Percentiles rank a stretch among this genome's conserved stretches.
phyloP scores from a whole-genome alignment of 2,329 filamentous ascomycete species.

The Aspergillus persii region DNA sequence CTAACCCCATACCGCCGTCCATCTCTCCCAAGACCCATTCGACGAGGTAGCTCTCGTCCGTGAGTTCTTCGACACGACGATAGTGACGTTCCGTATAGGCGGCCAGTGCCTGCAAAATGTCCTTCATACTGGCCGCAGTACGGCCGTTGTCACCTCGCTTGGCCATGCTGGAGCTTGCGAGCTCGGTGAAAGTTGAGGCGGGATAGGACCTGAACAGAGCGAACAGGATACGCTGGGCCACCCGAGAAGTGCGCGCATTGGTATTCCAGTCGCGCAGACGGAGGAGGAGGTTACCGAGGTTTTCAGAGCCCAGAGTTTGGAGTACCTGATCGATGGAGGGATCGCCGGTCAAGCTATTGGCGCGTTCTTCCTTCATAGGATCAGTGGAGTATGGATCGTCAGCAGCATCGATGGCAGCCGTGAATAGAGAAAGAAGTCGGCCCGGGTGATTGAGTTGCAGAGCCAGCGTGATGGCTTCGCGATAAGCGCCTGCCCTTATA shows the following conservation, averaged over 20 bases:
- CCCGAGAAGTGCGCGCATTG: slow-evolving; percentile 78
- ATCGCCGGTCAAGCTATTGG: slow-evolving; percentile 45
- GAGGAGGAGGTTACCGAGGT: slow-evolving; percentile 78
- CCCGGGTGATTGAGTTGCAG: slow-evolving; percentile 93
- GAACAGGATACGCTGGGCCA: slow-evolving; percentile 82
- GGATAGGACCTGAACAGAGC: slow-evolving; percentile 78
- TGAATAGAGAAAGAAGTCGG: slow-evolving; percentile 80
- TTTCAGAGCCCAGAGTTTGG: slow-evolving; percentile 73
- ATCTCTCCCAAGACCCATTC: slow-evolving; percentile 93
- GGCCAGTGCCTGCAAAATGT: slow-evolving; percentile 80
- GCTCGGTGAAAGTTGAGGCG: slow-evolving; percentile 68
- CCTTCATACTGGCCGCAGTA: slow-evolving; percentile 65
- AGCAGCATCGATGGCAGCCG: slow-evolving; percentile 71
- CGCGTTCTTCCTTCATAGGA: slow-evolving; percentile 23
- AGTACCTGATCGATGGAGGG: slow-evolving; percentile 76
- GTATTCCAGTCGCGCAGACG: slow-evolving; percentile 96
- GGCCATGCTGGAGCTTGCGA: slow-evolving; percentile 49
- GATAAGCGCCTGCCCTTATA: slow-evolving; percentile 81
- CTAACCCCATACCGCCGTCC: slow-evolving; percentile 63
- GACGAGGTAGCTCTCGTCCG: slow-evolving; percentile 91
- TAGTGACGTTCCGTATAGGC: slow-evolving; percentile 95
- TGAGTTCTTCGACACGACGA: slow-evolving; percentile 79
- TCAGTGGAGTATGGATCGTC: slow-evolving; percentile 53
- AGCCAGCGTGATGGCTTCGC: slow-evolving; percentile 87
- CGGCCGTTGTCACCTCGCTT: slow-evolving; percentile 31